Evolutionary conservation across 352 stramenopile species (phyloP), one percentile per base, ranked within the genome.

Genomic region (Thalassiosira ordinaria): DNA sequence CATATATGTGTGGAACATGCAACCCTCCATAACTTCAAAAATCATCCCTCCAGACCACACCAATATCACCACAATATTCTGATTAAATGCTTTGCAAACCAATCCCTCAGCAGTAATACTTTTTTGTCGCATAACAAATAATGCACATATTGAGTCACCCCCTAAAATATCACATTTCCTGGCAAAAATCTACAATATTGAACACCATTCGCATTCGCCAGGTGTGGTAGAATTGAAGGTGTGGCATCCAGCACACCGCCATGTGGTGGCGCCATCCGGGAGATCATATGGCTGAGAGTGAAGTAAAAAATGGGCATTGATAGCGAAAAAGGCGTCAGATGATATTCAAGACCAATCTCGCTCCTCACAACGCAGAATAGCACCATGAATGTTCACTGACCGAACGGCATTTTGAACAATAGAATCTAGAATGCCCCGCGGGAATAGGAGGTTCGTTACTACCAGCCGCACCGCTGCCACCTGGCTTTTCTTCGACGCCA

Each of bases 161-260:
- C 13, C 24, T 76, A n/a, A n/a, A n/a, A n/a, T n/a, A n/a, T n/a
- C n/a, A n/a, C n/a, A n/a, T n/a, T n/a, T n/a, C n/a, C n/a, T n/a
- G n/a, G n/a, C n/a, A n/a, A n/a, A n/a, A n/a, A n/a, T n/a, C n/a
- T 86, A 91, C 66, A 88, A 71, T 68, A 91, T 83, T 18, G 59
- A 66, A 68, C 86, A 91, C 64, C 84, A 86, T 72, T 89, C 83
- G 53, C 85, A 91, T 80, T 91, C 74, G 20, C 63, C 81, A 20
- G 80, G 83, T 14, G 74, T 80, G 46, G 67, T 91, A 1, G 86
- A 86, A 69, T 91, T 91, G 61, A 91, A 91, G 11, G 77, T 86
- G 49, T 77, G 74, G 33, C 86, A 90, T 47, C 76, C 74, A 6
- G 73, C 72, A 72, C 86, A 91, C 74, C 86, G 75, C 86, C 86